These are phyloP conservation scores for Bruguiera hainesii DNA, from an alignment of 441 rosid species.

Conservation along the genomic window DNA sequence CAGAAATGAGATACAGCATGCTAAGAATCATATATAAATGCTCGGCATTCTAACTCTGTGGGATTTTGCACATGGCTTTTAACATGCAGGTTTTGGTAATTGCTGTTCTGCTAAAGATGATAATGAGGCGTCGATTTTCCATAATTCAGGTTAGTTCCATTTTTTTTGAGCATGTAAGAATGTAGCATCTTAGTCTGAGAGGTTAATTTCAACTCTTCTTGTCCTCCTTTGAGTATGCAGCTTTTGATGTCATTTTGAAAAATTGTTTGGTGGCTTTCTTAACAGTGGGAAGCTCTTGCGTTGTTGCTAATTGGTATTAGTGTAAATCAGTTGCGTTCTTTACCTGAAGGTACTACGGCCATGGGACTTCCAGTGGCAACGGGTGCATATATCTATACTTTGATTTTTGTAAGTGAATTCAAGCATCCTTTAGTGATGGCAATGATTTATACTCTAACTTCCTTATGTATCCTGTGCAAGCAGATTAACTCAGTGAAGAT, in stretches of 20 bases:
- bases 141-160: slow-evolving; percentile 68
- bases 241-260: background rate
- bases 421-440: background rate
- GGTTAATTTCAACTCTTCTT: background rate
- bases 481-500: slow-evolving; percentile 1
- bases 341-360: slow-evolving; percentile 73
- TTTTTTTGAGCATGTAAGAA: slow-evolving; percentile 13
- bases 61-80: background rate
- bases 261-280: slow-evolving; percentile 22
- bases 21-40: background rate
- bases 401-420: slow-evolving; percentile 75
- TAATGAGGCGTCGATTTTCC: slow-evolving; percentile 94
- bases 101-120: slow-evolving; percentile 78
- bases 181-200: slow-evolving; percentile 6
- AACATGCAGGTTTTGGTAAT: slow-evolving; percentile 87
- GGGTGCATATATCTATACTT: slow-evolving; percentile 79
- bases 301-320: slow-evolving; percentile 93
- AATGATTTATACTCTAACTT: background rate
- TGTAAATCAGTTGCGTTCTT: slow-evolving; percentile 85
- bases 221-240: background rate
- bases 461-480: slow-evolving; percentile 11
- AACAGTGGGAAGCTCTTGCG: slow-evolving; percentile 99
- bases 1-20: background rate
- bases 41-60: background rate
- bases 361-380: slow-evolving; percentile 78